phyloP scores from a whole-genome alignment of 2,329 filamentous ascomycete genomes.

The Cordyceps javanica region DNA sequence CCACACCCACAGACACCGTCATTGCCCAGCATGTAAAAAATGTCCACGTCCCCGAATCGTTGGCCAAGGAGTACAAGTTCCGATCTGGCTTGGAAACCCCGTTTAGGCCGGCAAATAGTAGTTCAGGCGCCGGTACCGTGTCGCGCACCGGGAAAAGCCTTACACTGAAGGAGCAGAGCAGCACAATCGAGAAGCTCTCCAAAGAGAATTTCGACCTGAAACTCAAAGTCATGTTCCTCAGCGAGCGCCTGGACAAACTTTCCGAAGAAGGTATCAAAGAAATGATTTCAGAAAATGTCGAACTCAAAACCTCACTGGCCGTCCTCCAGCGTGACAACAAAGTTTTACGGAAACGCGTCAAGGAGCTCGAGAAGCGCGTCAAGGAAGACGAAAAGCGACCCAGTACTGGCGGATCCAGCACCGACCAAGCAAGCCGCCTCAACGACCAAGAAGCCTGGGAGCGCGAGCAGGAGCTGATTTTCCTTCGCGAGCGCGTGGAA shows the following conservation, averaged over 20 bases:
- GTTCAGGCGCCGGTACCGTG: slow-evolving; percentile 39
- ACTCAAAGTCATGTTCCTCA: slow-evolving; percentile 94
- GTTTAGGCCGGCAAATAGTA: slow-evolving; percentile 45
- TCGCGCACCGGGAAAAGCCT: slow-evolving; percentile 60
- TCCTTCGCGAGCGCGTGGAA: slow-evolving; percentile 78
- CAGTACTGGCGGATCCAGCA: slow-evolving; percentile 56
- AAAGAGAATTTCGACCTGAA: slow-evolving; percentile 99
- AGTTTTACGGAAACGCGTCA: slow-evolving; percentile 68
- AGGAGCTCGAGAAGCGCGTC: slow-evolving; percentile 78
- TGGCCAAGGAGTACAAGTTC: slow-evolving; percentile 79
- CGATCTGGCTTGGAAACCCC: slow-evolving; percentile 61
- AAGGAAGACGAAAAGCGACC: slow-evolving; percentile 59
- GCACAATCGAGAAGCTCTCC: slow-evolving; percentile 88
- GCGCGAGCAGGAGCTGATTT: slow-evolving; percentile 79
- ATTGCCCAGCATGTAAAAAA: slow-evolving; percentile 84
- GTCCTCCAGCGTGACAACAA: slow-evolving; percentile 90
- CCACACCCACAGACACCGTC: slow-evolving; percentile 76
- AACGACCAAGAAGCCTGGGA: slow-evolving; percentile 58
- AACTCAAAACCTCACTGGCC: slow-evolving; percentile 83
- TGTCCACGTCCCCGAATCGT: slow-evolving; percentile 82
- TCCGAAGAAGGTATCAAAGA: slow-evolving; percentile 96
- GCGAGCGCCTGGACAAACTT: slow-evolving; percentile 84
- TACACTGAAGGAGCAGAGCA: slow-evolving; percentile 95
- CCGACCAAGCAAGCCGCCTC: slow-evolving; percentile 49
- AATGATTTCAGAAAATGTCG: slow-evolving; percentile 96